Percentiles rank a stretch among this genome's conserved stretches.
phyloP scores from a whole-genome alignment of 441 rosid species.

The Erodium trifolium region DNA sequence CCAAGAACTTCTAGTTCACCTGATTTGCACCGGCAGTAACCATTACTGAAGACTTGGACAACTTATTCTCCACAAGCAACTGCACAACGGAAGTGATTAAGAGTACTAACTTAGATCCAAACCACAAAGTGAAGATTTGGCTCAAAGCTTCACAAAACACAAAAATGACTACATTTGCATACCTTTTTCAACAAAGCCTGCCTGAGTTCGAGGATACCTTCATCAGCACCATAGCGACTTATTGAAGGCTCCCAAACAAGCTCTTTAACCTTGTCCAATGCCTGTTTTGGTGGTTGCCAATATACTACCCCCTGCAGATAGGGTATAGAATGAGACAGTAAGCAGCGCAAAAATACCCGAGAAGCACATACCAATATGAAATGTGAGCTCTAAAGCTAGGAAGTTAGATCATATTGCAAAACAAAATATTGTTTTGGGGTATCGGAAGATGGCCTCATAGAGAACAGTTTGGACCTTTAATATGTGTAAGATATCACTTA shows the following conservation, averaged over 20 bases:
- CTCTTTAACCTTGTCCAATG: slow-evolving; percentile 70
- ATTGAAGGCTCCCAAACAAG: slow-evolving; percentile 67
- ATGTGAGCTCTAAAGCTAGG: not conserved
- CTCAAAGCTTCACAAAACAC: slow-evolving; percentile 6
- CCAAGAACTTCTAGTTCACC: slow-evolving; percentile 27
- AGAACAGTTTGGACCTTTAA: not conserved
- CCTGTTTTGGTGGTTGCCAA: slow-evolving; percentile 89
- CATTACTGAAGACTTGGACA: slow-evolving; percentile 74
- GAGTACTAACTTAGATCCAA: slow-evolving; percentile 1
- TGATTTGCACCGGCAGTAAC: slow-evolving; percentile 99
- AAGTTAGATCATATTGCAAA: not conserved
- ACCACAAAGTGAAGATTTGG: not conserved
- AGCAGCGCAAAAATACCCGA: not conserved
- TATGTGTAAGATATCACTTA: not conserved
- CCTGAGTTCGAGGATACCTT: slow-evolving; percentile 75
- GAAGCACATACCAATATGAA: not conserved
- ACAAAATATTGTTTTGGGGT: not conserved
- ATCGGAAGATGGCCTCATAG: too few species aligned
- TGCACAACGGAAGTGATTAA: slow-evolving; percentile 24
- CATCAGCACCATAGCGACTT: slow-evolving; percentile 90
- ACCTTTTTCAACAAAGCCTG: slow-evolving; percentile 68
- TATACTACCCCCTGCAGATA: slow-evolving; percentile 75
- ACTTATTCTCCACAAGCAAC: slow-evolving; percentile 67
- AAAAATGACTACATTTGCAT: slow-evolving; percentile 14
- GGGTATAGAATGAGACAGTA: slow-evolving; percentile 15